Evolutionary conservation across 345 rosid genomes (phyloP), one percentile per base, ranked within the genome.

Genomic region (Corymbia maculata): DNA sequence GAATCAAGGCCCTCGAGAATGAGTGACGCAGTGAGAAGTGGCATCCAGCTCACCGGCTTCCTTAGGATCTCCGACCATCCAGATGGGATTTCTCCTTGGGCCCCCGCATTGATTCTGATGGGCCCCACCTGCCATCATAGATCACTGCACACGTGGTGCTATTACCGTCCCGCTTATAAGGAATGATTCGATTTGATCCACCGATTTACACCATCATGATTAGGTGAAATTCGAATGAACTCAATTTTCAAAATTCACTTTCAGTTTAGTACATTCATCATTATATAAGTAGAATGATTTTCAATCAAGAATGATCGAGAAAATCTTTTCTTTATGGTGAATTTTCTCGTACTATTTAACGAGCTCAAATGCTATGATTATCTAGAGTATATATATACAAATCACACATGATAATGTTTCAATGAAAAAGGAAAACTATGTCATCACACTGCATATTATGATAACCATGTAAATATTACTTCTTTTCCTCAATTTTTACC

Each of bases 171-270:
- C 8, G 17, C 3, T 61, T 12, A 6, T 14, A 15, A 11, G 13
- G 10, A 36, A 75, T 75, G 14, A 75, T 75, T 42, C 4, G 49
- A 75, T 42, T 19, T 21, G 49, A 21, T 26, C 28, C 49, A 26
- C 44, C 13, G 0, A 19, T 19, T 36, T 9, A 75, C 10, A 5
- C 3, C 4, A 1, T 3, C 14, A 6, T 9, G 7, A 5, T 19
- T 2, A 3, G 2, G 82, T 42, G 9, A 42, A 75, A 36, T 9
- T 2, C 7, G 11, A 70, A 70, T 6, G 0, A 19, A 32, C 44
- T 24, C 22, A 9, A 17, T 32, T 36, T 22, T 32, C 80, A 5
- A 70, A 36, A 32, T 8, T 36, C 80, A 8, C 19, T 32, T 70
- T 36, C 79, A 68, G 3, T 0, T 28, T 6, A 64, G 42, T 16